These are phyloP conservation scores for Capsicum chinense DNA, from an alignment of 257 asterid genomes.

Conservation along the genomic window DNA sequence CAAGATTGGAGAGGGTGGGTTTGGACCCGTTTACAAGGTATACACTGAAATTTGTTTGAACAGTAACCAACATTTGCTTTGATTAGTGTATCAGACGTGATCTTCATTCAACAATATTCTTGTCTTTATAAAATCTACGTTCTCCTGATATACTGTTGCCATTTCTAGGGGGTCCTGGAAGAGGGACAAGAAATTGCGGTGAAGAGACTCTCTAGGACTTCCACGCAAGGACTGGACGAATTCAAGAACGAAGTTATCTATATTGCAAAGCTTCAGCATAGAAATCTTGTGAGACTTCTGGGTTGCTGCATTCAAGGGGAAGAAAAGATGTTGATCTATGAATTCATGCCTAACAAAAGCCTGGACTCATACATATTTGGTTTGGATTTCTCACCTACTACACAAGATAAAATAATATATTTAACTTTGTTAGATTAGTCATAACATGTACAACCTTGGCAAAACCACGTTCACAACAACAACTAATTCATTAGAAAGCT, in stretches of 20 bases:
- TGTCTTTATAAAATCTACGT: background rate
- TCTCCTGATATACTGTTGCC: background rate
- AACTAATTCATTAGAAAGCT: background rate
- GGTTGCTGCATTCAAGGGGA: slow-evolving; percentile 32
- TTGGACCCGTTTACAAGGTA: slow-evolving; percentile 47
- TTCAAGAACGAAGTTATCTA: slow-evolving; percentile 47
- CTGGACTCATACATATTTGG: slow-evolving; percentile 30
- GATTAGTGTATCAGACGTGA: background rate
- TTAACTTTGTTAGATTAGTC: background rate
- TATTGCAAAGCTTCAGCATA: slow-evolving; percentile 43
- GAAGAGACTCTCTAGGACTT: slow-evolving; percentile 45
- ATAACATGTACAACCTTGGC: slow-evolving; percentile 20
- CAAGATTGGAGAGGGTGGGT: slow-evolving; percentile 43
- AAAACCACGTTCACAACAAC: background rate
- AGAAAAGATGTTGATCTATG: slow-evolving; percentile 30
- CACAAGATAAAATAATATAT: background rate
- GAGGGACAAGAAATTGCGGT: slow-evolving; percentile 44
- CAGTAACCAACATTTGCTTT: background rate
- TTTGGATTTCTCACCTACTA: background rate
- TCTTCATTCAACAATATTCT: background rate
- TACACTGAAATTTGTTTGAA: background rate
- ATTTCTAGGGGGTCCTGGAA: slow-evolving; percentile 35
- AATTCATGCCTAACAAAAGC: slow-evolving; percentile 32
- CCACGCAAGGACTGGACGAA: slow-evolving; percentile 45
- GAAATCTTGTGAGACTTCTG: slow-evolving; percentile 28